phyloP scores from a whole-genome alignment of 192 early-diverging fungal genomes.

The Entomortierella lignicola region DNA sequence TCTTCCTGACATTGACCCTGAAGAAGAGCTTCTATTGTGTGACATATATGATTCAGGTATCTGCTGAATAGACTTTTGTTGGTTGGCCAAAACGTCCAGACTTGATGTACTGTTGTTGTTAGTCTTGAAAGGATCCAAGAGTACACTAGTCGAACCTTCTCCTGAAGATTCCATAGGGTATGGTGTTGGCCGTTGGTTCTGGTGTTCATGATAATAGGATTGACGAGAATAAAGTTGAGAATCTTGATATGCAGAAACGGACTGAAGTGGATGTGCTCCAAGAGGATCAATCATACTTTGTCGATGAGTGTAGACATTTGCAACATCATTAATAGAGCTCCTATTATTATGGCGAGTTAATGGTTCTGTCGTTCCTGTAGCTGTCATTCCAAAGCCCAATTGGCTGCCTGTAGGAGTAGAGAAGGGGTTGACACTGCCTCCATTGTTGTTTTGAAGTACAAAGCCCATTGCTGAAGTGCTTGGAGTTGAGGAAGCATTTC shows the following conservation, averaged over 20 bases:
- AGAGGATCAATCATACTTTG: constrained; percentile 18
- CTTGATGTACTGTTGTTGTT: constrained; percentile 28
- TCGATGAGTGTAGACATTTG: constrained; percentile 9
- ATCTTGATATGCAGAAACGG: background rate
- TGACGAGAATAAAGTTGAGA: background rate
- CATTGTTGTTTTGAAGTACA: background rate
- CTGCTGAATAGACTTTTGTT: background rate
- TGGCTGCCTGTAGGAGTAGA: constrained; percentile 2
- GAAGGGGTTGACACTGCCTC: background rate
- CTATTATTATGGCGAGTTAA: background rate
- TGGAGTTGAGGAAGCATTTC: background rate
- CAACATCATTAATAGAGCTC: constrained; percentile 26
- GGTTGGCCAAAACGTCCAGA: background rate
- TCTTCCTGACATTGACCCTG: no score
- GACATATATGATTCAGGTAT: background rate
- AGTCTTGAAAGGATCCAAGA: constrained; percentile 30
- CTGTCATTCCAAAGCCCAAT: no score
- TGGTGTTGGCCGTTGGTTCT: background rate
- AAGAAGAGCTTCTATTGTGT: no score
- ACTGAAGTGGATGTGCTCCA: background rate
- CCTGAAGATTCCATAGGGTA: background rate
- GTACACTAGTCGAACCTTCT: background rate
- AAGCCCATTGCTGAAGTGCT: background rate
- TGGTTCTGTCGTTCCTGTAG: background rate
- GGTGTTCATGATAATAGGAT: background rate